phyloP scores from a whole-genome alignment of 2,329 filamentous ascomycete genomes.

The Fusarium burgessii region DNA sequence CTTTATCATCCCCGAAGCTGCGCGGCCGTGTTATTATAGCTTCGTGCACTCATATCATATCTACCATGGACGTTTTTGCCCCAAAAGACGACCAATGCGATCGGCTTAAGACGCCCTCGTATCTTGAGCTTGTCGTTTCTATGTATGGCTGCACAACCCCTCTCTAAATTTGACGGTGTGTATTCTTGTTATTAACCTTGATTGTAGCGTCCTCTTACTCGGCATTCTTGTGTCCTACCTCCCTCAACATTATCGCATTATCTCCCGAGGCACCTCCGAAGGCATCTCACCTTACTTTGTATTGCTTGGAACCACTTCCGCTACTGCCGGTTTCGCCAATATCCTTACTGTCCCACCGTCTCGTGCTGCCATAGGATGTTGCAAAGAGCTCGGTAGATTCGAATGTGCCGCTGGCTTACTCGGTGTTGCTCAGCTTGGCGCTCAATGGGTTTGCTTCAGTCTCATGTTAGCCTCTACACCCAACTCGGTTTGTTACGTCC shows the following conservation, averaged over 20 bases:
- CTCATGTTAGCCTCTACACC: slow-evolving; percentile 75
- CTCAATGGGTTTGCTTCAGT: slow-evolving; percentile 92
- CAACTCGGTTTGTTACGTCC: slow-evolving; percentile 35
- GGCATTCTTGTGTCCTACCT: slow-evolving; percentile 94
- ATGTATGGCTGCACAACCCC: slow-evolving; percentile 57
- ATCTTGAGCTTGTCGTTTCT: slow-evolving; percentile 67
- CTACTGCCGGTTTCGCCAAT: slow-evolving; percentile 90
- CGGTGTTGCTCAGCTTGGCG: slow-evolving; percentile 89
- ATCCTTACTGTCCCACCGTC: slow-evolving; percentile 90
- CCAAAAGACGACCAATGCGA: slow-evolving; percentile 56
- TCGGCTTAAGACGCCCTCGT: slow-evolving; percentile 63
- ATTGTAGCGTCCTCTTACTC: slow-evolving; percentile 76
- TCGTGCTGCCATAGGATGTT: slow-evolving; percentile 85
- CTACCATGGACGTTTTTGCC: slow-evolving; percentile 46
- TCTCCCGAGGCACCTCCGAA: slow-evolving; percentile 85
- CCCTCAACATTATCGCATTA: slow-evolving; percentile 94
- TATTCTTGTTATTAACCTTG: slow-evolving; percentile 12
- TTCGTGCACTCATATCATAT: slow-evolving; percentile 4
- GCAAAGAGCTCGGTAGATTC: slow-evolving; percentile 81
- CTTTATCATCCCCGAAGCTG: slow-evolving; percentile 11
- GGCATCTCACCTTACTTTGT: slow-evolving; percentile 97
- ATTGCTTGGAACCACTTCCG: slow-evolving; percentile 90
- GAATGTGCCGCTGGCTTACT: slow-evolving; percentile 88
- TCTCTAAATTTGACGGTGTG: neutral
- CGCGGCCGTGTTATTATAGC: slow-evolving; percentile 3